Evolutionary conservation across 1,284 basidiomycete genomes (phyloP).

Genomic region (Ceratobasidium papillatum): DNA sequence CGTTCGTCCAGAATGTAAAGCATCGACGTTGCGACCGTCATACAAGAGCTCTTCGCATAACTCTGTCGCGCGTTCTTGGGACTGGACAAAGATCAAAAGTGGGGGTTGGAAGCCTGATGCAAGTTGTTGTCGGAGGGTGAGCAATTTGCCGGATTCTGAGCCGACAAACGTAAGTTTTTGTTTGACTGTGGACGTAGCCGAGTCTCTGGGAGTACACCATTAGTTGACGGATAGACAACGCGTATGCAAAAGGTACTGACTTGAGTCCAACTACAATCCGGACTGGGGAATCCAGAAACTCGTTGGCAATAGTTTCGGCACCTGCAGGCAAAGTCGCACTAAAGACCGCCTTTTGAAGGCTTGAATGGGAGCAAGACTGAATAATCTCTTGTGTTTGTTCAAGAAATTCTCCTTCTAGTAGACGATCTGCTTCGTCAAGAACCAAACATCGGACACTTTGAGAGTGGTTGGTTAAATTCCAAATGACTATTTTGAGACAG

Average conservation of each 20-base stretch:
- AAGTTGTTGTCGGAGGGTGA: constrained; percentile 82
- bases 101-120: constrained; percentile 90
- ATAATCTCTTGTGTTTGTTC: constrained; percentile 90
- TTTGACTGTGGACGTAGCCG: constrained; percentile 73
- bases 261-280: constrained; percentile 94
- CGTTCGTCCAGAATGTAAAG: constrained; percentile 89
- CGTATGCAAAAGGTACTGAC: constrained; percentile 58
- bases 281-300: constrained; percentile 83
- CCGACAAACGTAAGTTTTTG: constrained; percentile 93
- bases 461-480: constrained; percentile 21
- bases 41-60: constrained; percentile 88
- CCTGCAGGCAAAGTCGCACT: constrained; percentile 93
- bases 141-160: constrained; percentile 91
- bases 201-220: constrained; percentile 66
- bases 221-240: background rate
- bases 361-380: constrained; percentile 76
- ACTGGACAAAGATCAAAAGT: constrained; percentile 92
- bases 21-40: constrained; percentile 88
- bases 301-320: constrained; percentile 87
- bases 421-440: constrained; percentile 90
- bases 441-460: constrained; percentile 81
- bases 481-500: background rate
- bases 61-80: constrained; percentile 89
- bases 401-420: constrained; percentile 90
- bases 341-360: constrained; percentile 88